Base-by-base conservation (phyloP, 208 protist genomes). In the Trypanosoma rangeli region DNA sequence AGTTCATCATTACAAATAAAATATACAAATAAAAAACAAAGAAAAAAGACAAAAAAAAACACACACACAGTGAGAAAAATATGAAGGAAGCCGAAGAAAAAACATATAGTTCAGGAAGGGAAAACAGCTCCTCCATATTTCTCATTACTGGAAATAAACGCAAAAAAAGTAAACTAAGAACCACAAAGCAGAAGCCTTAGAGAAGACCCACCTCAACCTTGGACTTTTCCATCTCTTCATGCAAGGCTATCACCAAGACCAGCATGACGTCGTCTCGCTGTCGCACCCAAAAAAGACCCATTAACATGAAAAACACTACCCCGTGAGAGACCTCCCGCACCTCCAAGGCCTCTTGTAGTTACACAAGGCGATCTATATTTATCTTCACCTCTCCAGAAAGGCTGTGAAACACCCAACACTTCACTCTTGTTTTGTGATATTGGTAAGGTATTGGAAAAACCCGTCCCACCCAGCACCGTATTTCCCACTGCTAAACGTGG, bases 251-350 rank as follows among this genome's bases (percentile, higher is more conserved):
- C 63, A 22, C 13, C 7, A 49, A 31, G 16, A 1, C 26, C 63
- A 29, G 31, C n/a, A 31, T 60, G 13, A 7, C 63, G 31, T 24
- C 63, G 48, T 16, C 70, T 69, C 18, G 75, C 65, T 22, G 66
- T 61, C 48, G 80, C 80, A 22, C 77, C 77, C 0, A 80, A 65
- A 5, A 73, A 83, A n/a, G 70, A 55, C 49, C 80, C 77, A 33
- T 86, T 79, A 10, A 80, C 77, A 5, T 73, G 74, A 28, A 59
- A 68, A 57, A 83, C 74, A 9, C 58, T 49, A 33, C 73, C 74
- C 26, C 72, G 55, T 52, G 67, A 71, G 18, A 80, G 42, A 37
- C 31, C 8, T 18, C 8, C 35, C 20, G 20, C 5, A 68, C 50
- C 29, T 35, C 28, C 63, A 46, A n/a, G 28, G 49, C 20, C 50